A percentile compares a stretch with the other conserved stretches of the same genome.
These are phyloP conservation scores for Leptographium radiaticola DNA, from an alignment of 2,329 filamentous ascomycete genomes.

Conservation along the genomic window DNA sequence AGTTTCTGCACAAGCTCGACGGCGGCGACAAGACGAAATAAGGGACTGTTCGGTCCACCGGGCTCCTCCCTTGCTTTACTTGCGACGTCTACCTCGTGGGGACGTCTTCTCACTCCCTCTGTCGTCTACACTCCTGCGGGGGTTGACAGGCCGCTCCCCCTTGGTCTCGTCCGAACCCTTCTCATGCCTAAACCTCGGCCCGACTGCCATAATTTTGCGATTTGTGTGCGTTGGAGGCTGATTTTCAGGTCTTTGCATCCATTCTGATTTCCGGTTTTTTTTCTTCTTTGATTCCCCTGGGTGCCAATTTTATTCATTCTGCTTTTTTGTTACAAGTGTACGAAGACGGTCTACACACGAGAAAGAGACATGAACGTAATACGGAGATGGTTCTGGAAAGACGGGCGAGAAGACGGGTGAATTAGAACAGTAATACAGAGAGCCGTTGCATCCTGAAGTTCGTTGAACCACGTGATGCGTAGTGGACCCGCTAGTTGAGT, in stretches of 20 bases:
- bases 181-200: not conserved
- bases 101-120: not conserved
- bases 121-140: not conserved
- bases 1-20: slow-evolving; percentile 35
- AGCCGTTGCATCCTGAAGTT: not conserved
- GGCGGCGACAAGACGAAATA: slow-evolving; percentile 16
- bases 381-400: not conserved
- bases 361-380: not conserved
- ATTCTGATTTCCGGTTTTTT: not conserved
- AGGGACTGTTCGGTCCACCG: not conserved
- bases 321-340: not conserved
- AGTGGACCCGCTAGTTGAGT: not conserved
- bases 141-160: not conserved
- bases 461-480: not conserved
- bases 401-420: not conserved
- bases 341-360: not conserved
- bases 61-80: not conserved
- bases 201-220: not conserved
- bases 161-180: not conserved
- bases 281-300: slow-evolving; percentile 9
- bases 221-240: not conserved
- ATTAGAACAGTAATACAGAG: not conserved
- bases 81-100: not conserved
- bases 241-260: not conserved
- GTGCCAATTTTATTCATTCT: not conserved